Base-by-base conservation (phyloP, 2,329 filamentous ascomycete genomes). In the Fusarium heterosporum region DNA sequence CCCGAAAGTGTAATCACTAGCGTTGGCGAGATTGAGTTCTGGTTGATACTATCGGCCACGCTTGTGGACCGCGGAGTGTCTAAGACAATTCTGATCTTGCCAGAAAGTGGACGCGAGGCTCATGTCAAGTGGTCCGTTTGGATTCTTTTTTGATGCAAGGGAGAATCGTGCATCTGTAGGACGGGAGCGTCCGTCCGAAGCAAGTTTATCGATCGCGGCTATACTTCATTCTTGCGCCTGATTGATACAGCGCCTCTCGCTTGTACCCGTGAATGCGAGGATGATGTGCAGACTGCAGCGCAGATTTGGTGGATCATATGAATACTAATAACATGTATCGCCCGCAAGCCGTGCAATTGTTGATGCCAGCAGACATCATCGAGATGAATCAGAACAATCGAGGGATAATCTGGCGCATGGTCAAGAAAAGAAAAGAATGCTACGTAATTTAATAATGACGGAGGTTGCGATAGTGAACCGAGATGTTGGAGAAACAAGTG, bases 401-500 rank as follows among this genome's bases (percentile, higher is more conserved):
- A 66, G 52, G 55, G 48, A 66, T 45, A 45, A 28, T 41, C 43
- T 45, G 38, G 45, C 42, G 45, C 41, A 17, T 36, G 43, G 42
- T 49, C 58, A 49, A 50, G 12, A 45, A 30, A 46, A 53, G 26
- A 57, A 62, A 70, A 68, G 63, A 71, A 64, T 69, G 66, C 51
- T 66, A 61, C 59, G 45, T 64, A 64, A 45, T 64, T 65, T 60
- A 60, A 59, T 47, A 41, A 59, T 53, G 68, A 61, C 34, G 48
- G 42, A 63, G 67, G 49, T 45, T 46, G 41, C 58, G 55, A 66
- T 42, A 43, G 55, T 55, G 55, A 72, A 62, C 68, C 61, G 70
- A 72, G 54, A 68, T 70, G 45, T 61, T 72, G 55, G 63, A 69
- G 60, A 69, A 64, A 71, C 63, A 64, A 72, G 47, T 72, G 70